A percentile compares a stretch with the other conserved stretches of the same genome.
phyloP scores from a whole-genome alignment of 169 alveolate genomes.

The Eimeria tenella region DNA sequence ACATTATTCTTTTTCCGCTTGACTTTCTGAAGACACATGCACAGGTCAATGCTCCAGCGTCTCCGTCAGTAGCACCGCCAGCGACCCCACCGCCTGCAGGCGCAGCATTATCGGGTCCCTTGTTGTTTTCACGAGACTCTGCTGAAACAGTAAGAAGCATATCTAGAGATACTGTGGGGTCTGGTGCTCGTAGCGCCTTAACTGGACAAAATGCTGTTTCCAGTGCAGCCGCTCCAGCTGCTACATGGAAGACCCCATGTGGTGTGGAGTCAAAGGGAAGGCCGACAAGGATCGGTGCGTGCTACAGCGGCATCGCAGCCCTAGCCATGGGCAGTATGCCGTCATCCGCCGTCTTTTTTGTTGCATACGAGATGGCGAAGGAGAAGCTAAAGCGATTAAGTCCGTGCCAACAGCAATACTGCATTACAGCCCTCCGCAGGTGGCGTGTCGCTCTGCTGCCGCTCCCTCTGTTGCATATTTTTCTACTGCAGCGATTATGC shows the following conservation, averaged over 20 bases:
- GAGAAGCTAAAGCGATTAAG: conserved; percentile 15
- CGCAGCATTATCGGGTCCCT: neutral
- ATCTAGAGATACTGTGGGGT: neutral
- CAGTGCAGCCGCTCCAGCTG: neutral
- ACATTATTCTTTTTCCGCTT: conserved; percentile 43
- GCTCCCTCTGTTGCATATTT: neutral
- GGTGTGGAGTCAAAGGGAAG: neutral
- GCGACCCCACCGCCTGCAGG: neutral
- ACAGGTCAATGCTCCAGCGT: conserved; percentile 16
- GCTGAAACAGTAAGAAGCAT: neutral
- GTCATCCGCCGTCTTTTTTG: conserved; percentile 60
- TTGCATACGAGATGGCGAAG: conserved; percentile 57
- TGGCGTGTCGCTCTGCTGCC: neutral
- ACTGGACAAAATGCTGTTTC: neutral
- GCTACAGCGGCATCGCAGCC: conserved; percentile 62
- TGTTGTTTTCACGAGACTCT: too few species aligned
- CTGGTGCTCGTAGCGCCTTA: too few species aligned
- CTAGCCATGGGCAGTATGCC: conserved; percentile 71
- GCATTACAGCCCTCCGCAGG: neutral
- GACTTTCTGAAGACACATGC: conserved; percentile 60
- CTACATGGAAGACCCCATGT: neutral
- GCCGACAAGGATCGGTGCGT: neutral
- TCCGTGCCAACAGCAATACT: neutral
- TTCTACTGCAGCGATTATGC: neutral
- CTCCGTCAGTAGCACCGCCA: neutral